These are phyloP conservation scores for Dichotomocladium elegans DNA, from an alignment of 371 early-diverging fungal species.

Conservation along the genomic window DNA sequence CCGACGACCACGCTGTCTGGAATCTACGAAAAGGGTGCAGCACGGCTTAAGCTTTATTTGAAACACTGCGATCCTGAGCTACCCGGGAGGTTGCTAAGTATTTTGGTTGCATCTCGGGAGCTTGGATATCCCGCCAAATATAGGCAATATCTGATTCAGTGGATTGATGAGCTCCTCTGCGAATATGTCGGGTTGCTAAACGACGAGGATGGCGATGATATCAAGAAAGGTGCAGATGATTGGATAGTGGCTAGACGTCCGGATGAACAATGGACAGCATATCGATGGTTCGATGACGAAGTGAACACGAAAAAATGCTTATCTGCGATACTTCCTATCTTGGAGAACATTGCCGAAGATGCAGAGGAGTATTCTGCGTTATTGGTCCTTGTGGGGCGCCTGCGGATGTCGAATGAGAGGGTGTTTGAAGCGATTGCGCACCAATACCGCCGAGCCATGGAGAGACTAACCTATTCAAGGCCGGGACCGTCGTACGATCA, in stretches of 20 bases:
- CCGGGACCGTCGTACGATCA: too few relatives aligned
- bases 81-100: neutral
- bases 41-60: slow-evolving; percentile 20
- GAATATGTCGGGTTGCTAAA: slow-evolving; percentile 26
- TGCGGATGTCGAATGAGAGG: slow-evolving; percentile 25
- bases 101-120: neutral
- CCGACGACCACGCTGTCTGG: neutral
- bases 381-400: slow-evolving; percentile 10
- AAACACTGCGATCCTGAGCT: slow-evolving; percentile 22
- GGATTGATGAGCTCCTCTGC: slow-evolving; percentile 35
- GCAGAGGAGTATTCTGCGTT: slow-evolving; percentile 1
- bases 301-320: slow-evolving; percentile 13
- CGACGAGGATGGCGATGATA: slow-evolving; percentile 17
- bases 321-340: slow-evolving; percentile 2
- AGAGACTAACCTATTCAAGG: too few relatives aligned
- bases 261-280: neutral
- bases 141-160: slow-evolving; percentile 12
- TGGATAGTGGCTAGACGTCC: neutral
- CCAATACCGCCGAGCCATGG: too few relatives aligned
- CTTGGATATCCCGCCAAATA: neutral
- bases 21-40: slow-evolving; percentile 12
- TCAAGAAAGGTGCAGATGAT: neutral
- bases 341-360: neutral
- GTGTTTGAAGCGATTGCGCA: slow-evolving; percentile 24
- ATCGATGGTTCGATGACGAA: slow-evolving; percentile 29